These are phyloP conservation scores for Diaporthe sp. DNA, from an alignment of 2,329 filamentous ascomycete genomes.

Conservation along the genomic window DNA sequence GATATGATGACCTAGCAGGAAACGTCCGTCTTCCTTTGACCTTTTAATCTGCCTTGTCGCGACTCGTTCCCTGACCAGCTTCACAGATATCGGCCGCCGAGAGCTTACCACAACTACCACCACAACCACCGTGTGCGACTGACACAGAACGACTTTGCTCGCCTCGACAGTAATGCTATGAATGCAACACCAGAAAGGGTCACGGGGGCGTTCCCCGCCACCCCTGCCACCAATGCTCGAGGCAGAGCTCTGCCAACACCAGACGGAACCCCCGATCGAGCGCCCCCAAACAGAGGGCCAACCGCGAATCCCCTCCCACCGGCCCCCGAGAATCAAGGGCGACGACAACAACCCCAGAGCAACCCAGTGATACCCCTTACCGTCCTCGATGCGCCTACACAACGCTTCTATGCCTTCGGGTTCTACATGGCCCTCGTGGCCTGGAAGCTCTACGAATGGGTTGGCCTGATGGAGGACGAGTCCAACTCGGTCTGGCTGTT, in stretches of 20 bases:
- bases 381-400: constrained; percentile 89
- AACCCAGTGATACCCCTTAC: constrained; percentile 83
- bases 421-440: constrained; percentile 81
- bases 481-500: constrained; percentile 91
- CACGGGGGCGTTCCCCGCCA: constrained; percentile 38
- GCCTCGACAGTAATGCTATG: constrained; percentile 39
- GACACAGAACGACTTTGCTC: not conserved
- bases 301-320: constrained; percentile 25
- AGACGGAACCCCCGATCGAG: constrained; percentile 20
- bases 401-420: constrained; percentile 88
- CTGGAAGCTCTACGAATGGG: constrained; percentile 91
- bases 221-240: constrained; percentile 40
- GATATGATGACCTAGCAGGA: constrained; percentile 41
- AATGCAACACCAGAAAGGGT: constrained; percentile 39
- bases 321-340: constrained; percentile 63
- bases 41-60: not conserved
- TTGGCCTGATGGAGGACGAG: constrained; percentile 81
- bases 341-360: constrained; percentile 41
- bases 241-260: constrained; percentile 37
- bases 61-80: constrained; percentile 24
- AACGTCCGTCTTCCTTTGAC: constrained; percentile 12
- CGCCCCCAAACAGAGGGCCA: constrained; percentile 12
- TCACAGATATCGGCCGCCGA: constrained; percentile 39
- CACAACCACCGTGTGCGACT: not conserved
- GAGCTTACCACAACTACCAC: constrained; percentile 33